Evolutionary conservation across 352 stramenopile species (phyloP), one percentile per base, ranked within the genome.

Genomic region (Pythium phragmitis): DNA sequence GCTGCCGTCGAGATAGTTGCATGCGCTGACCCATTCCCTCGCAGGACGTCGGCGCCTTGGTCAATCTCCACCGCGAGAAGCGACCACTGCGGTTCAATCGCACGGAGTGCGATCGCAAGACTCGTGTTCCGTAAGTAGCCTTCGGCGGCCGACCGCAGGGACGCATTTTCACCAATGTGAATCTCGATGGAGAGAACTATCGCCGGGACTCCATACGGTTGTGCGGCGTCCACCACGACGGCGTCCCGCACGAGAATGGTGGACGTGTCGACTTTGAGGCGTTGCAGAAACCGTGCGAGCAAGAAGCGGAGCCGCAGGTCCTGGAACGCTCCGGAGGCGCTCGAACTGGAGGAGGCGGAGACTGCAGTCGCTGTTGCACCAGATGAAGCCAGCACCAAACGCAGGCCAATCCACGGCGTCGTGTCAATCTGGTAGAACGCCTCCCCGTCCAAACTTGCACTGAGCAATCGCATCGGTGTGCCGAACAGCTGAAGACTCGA

Each of bases 231-330:
- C 11, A 50, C 42, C 13, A 47, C 9, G 13, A 36, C 19, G 0
- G 45, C 5, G 11, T 73, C 63, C 6, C 71, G 71, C 3, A 78
- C 36, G 49, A 78, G 45, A 60, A 78, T 71, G 5, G 68, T 63
- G 1, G 71, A 78, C 17, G 71, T 57, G 3, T 62, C 58, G 6
- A 73, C 3, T 6, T 70, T 60, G 21, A 70, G 23, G 7, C 21
- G 39, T 11, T 26, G 36, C 36, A 78, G 39, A 5, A 46, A 39
- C 2, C 47, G 55, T 9, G 42, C 39, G 2, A 78, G 14, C 4
- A 75, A 37, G 41, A 78, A 75, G 28, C 71, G 71, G 13, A 78
- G 48, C 0, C 67, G 71, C 12, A 78, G 52, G 34, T 70, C 70
- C 45, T 67, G 63, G 56, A 69, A 75, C 7, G 67, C 63, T 13